Evolutionary conservation across 2,329 filamentous ascomycete genomes (phyloP), one percentile per base, ranked within the genome.

Genomic region (Sclerotiophoma versabilis): DNA sequence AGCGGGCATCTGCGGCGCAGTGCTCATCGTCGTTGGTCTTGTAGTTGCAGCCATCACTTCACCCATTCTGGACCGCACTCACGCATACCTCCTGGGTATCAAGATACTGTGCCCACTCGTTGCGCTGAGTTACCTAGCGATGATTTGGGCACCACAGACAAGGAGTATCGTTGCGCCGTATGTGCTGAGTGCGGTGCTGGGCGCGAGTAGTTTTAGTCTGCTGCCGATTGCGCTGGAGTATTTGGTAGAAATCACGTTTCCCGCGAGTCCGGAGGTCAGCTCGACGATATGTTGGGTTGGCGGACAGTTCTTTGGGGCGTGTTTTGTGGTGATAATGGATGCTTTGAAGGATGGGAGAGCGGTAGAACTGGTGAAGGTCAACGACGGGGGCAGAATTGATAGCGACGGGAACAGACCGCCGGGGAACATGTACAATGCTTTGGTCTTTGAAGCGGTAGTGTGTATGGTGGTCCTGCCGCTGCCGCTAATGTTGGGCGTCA

Each of bases 1-100:
- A 50, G 91, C 93, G 19, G 95, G 95, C 27, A 93, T 98, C 66
- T 92, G 88, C 10, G 95, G 95, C 60, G 95, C 90, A 0, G 76
- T 98, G 8, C 83, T 98, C 27, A 98, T 98, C 71, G 82, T 96
- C 39, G 90, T 95, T 47, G 95, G 95, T 8, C 85, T 99, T 1
- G 81, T 96, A 37, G 76, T 84, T 4, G 84, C 92, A 0, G 95
- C 92, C 12, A 80, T 96, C 57, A 82, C 86, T 0, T 91, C 88
- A 0, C 93, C 93, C 0, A 81, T 97, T 62, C 85, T 96, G 59
- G 95, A 98, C 77, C 85, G 88, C 46, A 93, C 87, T 50, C 96
- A 97, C 75, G 80, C 84, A 22, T 96, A 93, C 69, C 79, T 96
- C 0, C 72, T 84, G 4, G 84, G 87, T 20, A 87, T 96, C 74